These are phyloP conservation scores for Pelargonium australe DNA, from an alignment of 441 rosid species.

Conservation along the genomic window DNA sequence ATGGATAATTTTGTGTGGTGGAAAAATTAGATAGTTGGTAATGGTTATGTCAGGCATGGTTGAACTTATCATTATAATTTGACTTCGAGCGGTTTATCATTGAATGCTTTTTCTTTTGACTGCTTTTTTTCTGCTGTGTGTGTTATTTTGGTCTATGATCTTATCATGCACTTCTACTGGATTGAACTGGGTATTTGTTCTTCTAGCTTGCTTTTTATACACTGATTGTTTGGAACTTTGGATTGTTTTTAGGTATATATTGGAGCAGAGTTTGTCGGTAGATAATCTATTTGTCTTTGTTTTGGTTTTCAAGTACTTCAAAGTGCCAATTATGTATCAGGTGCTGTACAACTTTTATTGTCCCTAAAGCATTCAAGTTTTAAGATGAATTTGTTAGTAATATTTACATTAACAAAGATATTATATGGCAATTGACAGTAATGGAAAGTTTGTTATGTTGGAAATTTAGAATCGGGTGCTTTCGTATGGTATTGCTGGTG, in stretches of 20 bases:
- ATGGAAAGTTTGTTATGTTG: constrained; percentile 21
- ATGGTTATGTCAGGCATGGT: not conserved
- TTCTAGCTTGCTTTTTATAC: not conserved
- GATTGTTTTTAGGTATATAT: constrained; percentile 56
- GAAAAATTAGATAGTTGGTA: not conserved
- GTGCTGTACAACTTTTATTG: constrained; percentile 29
- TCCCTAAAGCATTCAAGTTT: constrained; percentile 6
- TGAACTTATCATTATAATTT: not conserved
- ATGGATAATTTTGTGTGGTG: not conserved
- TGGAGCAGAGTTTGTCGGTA: constrained; percentile 97
- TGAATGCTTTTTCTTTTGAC: not conserved
- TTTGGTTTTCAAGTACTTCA: constrained; percentile 82
- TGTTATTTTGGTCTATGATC: constrained; percentile 9
- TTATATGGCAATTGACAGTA: constrained; percentile 15
- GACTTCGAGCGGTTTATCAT: constrained; percentile 2
- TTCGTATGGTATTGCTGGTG: constrained; percentile 85
- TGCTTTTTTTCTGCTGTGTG: not conserved
- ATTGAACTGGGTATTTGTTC: constrained; percentile 2
- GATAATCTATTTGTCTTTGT: constrained; percentile 92
- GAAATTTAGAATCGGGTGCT: constrained; percentile 67
- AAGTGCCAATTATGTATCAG: constrained; percentile 83
- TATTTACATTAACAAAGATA: not conserved
- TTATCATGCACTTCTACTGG: not conserved
- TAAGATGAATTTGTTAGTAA: constrained; percentile 9
- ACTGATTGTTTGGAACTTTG: constrained; percentile 10